Percentiles rank a stretch among this genome's conserved stretches.
phyloP scores from a whole-genome alignment of 2,329 filamentous ascomycete genomes.

The Lasiodiplodia sp. region DNA sequence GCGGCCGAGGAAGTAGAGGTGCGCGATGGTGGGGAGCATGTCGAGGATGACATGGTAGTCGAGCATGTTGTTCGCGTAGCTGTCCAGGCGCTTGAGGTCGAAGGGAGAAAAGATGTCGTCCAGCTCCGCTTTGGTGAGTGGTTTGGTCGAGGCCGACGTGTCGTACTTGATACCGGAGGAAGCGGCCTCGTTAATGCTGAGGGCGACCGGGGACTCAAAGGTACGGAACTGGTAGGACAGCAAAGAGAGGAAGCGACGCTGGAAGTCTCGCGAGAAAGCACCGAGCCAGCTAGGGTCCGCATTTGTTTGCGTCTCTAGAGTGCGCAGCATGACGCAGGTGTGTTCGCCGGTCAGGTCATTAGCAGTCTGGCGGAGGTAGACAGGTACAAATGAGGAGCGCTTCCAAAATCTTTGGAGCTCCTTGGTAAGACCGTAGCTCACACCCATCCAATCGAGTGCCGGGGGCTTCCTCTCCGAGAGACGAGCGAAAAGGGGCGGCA shows the following conservation, averaged over 20 bases:
- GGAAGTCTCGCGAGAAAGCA: conserved; percentile 91
- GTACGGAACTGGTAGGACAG: conserved; percentile 91
- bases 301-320: conserved; percentile 62
- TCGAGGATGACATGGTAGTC: conserved; percentile 98
- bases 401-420: conserved; percentile 98
- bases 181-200: conserved; percentile 89
- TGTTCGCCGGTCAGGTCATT: conserved; percentile 98
- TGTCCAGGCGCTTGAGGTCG: conserved; percentile 92
- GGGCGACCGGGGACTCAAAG: conserved; percentile 78
- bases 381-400: conserved; percentile 80
- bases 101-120: conserved; percentile 84
- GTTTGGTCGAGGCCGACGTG: conserved; percentile 56
- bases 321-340: conserved; percentile 95
- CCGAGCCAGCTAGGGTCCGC: conserved; percentile 78
- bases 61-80: conserved; percentile 94
- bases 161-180: conserved; percentile 74
- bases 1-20: conserved; percentile 83
- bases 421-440: conserved; percentile 90
- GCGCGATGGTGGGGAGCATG: conserved; percentile 81
- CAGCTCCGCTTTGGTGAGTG: conserved; percentile 76
- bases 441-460: conserved; percentile 88
- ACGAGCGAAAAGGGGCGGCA: conserved; percentile 92
- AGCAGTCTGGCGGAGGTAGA: conserved; percentile 92
- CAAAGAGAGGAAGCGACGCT: conserved; percentile 87
- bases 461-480: conserved; percentile 83